Percentiles rank a stretch among this genome's conserved stretches.
Evolutionary conservation across 2,329 filamentous ascomycete genomes (phyloP).

Genomic region (Cercospora janseana): DNA sequence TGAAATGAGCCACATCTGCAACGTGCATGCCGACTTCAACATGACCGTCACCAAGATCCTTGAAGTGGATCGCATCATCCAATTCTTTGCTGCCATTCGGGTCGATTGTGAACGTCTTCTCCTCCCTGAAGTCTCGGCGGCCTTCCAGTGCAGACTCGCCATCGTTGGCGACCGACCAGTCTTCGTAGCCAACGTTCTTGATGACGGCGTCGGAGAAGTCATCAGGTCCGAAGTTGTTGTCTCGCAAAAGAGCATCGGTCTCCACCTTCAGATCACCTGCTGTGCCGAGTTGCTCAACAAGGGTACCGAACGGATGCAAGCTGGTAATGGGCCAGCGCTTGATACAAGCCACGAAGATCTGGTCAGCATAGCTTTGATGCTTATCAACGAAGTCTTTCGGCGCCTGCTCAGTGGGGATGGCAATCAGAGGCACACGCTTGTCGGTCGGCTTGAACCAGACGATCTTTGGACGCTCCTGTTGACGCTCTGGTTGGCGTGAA

Average conservation of each 20-base stretch:
- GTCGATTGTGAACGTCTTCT: conserved; percentile 89
- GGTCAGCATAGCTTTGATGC: conserved; percentile 94
- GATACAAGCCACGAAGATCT: conserved; percentile 98
- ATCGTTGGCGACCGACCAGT: conserved; percentile 85
- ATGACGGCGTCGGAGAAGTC: conserved; percentile 96
- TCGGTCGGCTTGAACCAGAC: conserved; percentile 99
- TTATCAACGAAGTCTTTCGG: conserved; percentile 98
- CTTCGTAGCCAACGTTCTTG: conserved; percentile 85
- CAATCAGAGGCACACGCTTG: conserved; percentile 96
- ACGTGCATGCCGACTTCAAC: conserved; percentile 95
- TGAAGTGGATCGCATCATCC: conserved; percentile 90
- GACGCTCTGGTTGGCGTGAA: conserved; percentile 73
- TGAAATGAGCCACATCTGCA: conserved; percentile 91
- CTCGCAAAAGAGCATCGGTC: conserved; percentile 90
- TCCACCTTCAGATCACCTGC: conserved; percentile 98
- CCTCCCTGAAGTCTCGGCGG: conserved; percentile 85
- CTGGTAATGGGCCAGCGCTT: conserved; percentile 99
- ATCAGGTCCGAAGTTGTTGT: conserved; percentile 98
- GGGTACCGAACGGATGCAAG: conserved; percentile 95
- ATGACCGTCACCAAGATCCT: conserved; percentile 75
- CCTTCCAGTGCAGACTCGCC: conserved; percentile 69
- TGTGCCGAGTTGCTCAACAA: conserved; percentile 93
- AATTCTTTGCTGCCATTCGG: conserved; percentile 84
- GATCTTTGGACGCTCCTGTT: conserved; percentile 98
- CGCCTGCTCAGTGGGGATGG: conserved; percentile 96